Conservation (phyloP, 2,329 filamentous ascomycete genomes). For the Waltergamsia citrina region DNA sequence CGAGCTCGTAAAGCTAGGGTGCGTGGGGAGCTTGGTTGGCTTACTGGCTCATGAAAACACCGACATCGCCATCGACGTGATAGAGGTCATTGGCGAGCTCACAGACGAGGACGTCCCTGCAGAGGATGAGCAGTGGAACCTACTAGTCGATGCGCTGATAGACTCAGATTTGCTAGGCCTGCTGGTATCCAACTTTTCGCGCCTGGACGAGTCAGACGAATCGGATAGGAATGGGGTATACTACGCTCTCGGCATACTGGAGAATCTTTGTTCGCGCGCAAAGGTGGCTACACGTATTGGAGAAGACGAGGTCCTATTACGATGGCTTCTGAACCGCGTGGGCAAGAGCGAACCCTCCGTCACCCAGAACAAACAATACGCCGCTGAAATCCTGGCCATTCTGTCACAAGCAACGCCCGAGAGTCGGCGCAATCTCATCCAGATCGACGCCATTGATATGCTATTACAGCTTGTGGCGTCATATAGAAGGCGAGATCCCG, state of each 20-base stretch:
- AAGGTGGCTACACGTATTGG: conserved; percentile 64
- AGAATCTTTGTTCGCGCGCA: conserved; percentile 71
- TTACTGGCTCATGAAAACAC: conserved; percentile 92
- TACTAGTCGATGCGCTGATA: conserved; percentile 57
- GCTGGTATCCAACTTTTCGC: conserved; percentile 65
- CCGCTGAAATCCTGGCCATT: conserved; percentile 85
- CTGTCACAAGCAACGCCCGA: conserved; percentile 65
- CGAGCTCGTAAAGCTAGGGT: conserved; percentile 70
- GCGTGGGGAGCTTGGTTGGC: conserved; percentile 63
- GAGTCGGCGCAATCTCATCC: conserved; percentile 54
- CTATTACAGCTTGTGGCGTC: conserved; percentile 75
- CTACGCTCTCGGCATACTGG: conserved; percentile 70
- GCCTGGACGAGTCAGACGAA: conserved; percentile 65
- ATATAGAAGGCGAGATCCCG: conserved; percentile 80
- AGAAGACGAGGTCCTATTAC: conserved; percentile 55
- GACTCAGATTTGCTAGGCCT: conserved; percentile 66
- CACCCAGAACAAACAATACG: conserved; percentile 90
- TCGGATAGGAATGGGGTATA: conserved; percentile 81
- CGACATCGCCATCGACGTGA: conserved; percentile 85
- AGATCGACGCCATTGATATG: conserved; percentile 63
- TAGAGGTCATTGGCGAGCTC: conserved; percentile 83
- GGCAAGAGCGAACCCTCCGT: conserved; percentile 58
- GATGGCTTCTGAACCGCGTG: conserved; percentile 71
- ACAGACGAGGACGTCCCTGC: conserved; percentile 88
- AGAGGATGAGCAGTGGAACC: conserved; percentile 71